Conservation (phyloP, 257 asterid species). For the Sherardia arvensis region DNA sequence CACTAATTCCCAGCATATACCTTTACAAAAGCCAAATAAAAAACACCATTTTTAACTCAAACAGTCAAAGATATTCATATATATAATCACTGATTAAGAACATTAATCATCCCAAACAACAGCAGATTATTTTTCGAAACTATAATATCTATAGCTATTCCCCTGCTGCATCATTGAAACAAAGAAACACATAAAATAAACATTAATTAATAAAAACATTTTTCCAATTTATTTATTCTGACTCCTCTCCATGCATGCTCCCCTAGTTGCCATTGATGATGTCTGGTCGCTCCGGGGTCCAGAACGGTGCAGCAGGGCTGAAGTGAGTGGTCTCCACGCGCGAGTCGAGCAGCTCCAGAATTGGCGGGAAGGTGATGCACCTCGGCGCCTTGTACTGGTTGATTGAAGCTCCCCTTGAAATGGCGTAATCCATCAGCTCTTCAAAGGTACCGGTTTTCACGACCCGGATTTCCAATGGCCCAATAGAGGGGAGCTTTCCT, state of each 20-base stretch:
- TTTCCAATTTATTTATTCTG: neutral
- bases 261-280: constrained; percentile 6
- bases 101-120: neutral
- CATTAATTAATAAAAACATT: too few species aligned
- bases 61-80: neutral
- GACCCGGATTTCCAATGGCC: constrained; percentile 67
- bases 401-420: constrained; percentile 74
- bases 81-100: neutral
- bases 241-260: neutral
- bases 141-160: constrained; percentile 8
- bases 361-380: constrained; percentile 64
- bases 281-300: constrained; percentile 48
- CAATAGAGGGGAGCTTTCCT: constrained; percentile 24
- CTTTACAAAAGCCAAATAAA: neutral
- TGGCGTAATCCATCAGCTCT: constrained; percentile 80
- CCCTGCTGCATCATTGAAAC: neutral
- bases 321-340: constrained; percentile 52
- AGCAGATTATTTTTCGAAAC: constrained; percentile 20
- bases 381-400: constrained; percentile 85
- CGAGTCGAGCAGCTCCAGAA: constrained; percentile 57
- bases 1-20: neutral
- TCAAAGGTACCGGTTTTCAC: constrained; percentile 70
- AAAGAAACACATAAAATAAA: constrained; percentile 3
- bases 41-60: neutral
- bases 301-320: constrained; percentile 53